A percentile compares a stretch with the other conserved stretches of the same genome.
These are phyloP conservation scores for Sedum album DNA, from an alignment of 164 flowering plant species.

Conservation along the genomic window DNA sequence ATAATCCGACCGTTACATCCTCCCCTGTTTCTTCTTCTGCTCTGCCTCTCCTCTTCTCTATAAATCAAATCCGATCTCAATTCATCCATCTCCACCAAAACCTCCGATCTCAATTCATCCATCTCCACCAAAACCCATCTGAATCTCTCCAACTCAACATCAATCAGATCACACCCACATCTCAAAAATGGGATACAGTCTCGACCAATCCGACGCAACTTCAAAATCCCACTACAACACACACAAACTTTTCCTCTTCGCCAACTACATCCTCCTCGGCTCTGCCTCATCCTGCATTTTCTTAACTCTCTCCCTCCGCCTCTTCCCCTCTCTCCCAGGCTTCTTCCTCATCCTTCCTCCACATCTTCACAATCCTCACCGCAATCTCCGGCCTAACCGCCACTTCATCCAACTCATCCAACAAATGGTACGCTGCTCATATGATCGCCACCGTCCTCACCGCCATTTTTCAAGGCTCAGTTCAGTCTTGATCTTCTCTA, in stretches of 20 bases:
- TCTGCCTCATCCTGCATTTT: conserved; percentile 83
- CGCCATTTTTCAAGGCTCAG: conserved; percentile 73
- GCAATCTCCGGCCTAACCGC: conserved; percentile 46
- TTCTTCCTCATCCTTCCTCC: conserved; percentile 77
- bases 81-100: background rate
- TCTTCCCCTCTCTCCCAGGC: conserved; percentile 54
- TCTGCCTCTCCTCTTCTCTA: background rate
- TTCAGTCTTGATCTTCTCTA: conserved; percentile 54
- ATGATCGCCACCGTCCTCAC: conserved; percentile 67
- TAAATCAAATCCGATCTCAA: background rate
- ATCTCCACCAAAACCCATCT: too few species aligned
- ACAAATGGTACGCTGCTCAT: conserved; percentile 54
- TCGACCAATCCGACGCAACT: background rate
- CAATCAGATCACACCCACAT: too few species aligned
- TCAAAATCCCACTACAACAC: conserved; percentile 30
- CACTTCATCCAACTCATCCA: conserved; percentile 28
- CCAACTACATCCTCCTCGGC: conserved; percentile 74
- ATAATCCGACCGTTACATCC: background rate
- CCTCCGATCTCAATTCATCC: background rate
- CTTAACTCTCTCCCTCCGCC: conserved; percentile 71
- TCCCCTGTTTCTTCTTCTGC: background rate
- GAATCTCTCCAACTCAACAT: too few species aligned
- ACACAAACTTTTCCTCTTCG: conserved; percentile 58
- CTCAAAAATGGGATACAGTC: background rate
- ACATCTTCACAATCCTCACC: conserved; percentile 44